These are phyloP conservation scores for Zymoseptoria crescenta DNA, from an alignment of 2,329 filamentous ascomycete genomes.

Conservation along the genomic window DNA sequence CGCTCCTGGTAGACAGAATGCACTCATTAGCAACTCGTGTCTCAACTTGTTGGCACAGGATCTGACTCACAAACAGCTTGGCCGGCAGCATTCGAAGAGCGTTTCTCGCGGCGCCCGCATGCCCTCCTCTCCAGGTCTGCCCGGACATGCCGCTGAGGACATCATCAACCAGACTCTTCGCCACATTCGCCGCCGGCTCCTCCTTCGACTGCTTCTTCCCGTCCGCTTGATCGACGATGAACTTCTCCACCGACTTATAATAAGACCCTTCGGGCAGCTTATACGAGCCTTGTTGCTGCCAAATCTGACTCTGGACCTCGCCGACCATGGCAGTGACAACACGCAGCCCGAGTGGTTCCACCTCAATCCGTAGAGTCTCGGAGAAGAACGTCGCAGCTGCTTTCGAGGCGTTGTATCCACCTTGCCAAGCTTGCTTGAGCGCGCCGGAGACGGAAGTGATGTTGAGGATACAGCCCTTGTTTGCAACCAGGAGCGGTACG, in stretches of 20 bases:
- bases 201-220: not conserved
- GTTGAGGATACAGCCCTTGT: conserved; percentile 31
- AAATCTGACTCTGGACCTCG: not conserved
- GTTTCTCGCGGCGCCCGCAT: not conserved
- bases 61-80: not conserved
- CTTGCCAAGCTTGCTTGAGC: conserved; percentile 28
- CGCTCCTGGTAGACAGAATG: not conserved
- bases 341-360: conserved; percentile 18
- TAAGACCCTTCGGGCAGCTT: not conserved
- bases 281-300: not conserved
- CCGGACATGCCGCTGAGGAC: not conserved
- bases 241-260: not conserved
- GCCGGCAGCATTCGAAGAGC: not conserved
- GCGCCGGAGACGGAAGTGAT: conserved; percentile 29
- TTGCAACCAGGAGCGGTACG: conserved; percentile 29
- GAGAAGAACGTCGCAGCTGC: conserved; percentile 15
- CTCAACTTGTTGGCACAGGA: not conserved
- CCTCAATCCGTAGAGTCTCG: conserved; percentile 18
- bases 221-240: not conserved
- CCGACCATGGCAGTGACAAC: conserved; percentile 5
- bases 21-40: not conserved
- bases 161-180: not conserved
- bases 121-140: not conserved
- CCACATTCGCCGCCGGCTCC: not conserved
- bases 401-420: conserved; percentile 27